Conservation (phyloP, 306 rosid species). For the Bauhinia variegata region DNA sequence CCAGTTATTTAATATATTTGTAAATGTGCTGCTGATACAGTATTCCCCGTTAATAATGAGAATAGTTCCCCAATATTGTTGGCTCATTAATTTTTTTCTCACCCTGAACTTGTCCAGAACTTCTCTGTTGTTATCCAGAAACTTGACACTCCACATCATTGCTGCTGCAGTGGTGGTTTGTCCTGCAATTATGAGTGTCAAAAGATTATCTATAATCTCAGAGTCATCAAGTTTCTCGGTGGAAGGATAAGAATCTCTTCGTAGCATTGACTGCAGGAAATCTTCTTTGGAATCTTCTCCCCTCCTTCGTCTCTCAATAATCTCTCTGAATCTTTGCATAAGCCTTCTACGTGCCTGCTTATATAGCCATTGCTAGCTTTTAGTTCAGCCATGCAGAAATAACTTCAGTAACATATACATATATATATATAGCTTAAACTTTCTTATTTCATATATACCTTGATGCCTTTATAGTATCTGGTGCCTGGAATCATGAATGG, state of each 20-base stretch:
- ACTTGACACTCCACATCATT: constrained; percentile 82
- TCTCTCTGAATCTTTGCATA: constrained; percentile 54
- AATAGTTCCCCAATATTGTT: too few relatives aligned
- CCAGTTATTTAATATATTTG: background rate
- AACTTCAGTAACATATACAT: too few relatives aligned
- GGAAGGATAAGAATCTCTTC: constrained; percentile 50
- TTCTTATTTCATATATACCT: too few relatives aligned
- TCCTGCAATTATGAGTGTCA: constrained; percentile 71
- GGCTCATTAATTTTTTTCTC: constrained; percentile 32
- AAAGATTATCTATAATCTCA: constrained; percentile 66
- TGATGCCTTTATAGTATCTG: constrained; percentile 70
- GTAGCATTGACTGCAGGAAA: constrained; percentile 66
- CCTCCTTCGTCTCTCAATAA: constrained; percentile 54
- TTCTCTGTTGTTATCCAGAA: constrained; percentile 65
- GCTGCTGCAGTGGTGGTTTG: constrained; percentile 79
- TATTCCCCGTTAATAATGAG: too few relatives aligned
- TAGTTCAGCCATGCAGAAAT: constrained; percentile 5
- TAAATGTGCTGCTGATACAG: too few relatives aligned
- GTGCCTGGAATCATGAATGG: constrained; percentile 71
- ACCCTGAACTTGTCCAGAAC: constrained; percentile 64
- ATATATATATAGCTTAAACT: too few relatives aligned
- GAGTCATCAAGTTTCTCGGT: constrained; percentile 66
- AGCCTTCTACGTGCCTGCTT: constrained; percentile 69
- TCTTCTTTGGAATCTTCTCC: constrained; percentile 53
- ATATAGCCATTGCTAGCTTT: constrained; percentile 11